phyloP scores from a whole-genome alignment of 768 basidiomycete genomes.

The Chalciporus sphaerocephalus region DNA sequence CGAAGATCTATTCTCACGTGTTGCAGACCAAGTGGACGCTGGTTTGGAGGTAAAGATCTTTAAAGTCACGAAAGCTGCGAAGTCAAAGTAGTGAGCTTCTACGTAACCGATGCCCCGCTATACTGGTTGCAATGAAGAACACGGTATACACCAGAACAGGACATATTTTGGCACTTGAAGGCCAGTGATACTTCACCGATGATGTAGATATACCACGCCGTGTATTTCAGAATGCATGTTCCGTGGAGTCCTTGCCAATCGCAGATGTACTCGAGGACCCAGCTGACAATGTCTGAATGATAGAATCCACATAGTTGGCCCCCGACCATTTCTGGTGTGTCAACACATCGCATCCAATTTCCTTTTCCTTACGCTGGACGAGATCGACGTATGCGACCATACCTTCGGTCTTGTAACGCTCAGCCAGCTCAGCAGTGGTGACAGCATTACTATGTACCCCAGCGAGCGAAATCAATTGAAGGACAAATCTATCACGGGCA shows the following conservation, averaged over 20 bases:
- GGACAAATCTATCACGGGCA: conserved; percentile 59
- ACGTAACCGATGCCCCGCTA: no score
- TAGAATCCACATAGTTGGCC: conserved; percentile 85
- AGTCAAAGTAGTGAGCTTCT: not conserved
- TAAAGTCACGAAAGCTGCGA: conserved; percentile 31
- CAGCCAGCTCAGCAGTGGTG: conserved; percentile 73
- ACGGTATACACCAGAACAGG: no score
- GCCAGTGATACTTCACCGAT: no score
- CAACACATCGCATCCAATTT: conserved; percentile 82
- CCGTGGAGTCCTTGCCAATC: conserved; percentile 83
- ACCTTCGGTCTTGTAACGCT: conserved; percentile 77
- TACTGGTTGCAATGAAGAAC: not conserved
- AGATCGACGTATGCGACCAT: conserved; percentile 92
- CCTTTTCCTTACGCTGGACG: conserved; percentile 84
- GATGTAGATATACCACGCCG: not conserved
- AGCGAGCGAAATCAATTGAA: conserved; percentile 85
- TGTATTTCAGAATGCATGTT: conserved; percentile 63
- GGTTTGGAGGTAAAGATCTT: conserved; percentile 43
- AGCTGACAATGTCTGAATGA: conserved; percentile 77
- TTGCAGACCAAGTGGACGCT: conserved; percentile 31
- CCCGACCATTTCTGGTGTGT: conserved; percentile 98
- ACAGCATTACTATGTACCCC: conserved; percentile 86
- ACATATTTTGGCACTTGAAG: no score
- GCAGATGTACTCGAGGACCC: conserved; percentile 87
- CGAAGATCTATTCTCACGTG: conserved; percentile 22